Base-by-base conservation (phyloP, 2,329 filamentous ascomycete genomes). In the Byssothecium circinans region DNA sequence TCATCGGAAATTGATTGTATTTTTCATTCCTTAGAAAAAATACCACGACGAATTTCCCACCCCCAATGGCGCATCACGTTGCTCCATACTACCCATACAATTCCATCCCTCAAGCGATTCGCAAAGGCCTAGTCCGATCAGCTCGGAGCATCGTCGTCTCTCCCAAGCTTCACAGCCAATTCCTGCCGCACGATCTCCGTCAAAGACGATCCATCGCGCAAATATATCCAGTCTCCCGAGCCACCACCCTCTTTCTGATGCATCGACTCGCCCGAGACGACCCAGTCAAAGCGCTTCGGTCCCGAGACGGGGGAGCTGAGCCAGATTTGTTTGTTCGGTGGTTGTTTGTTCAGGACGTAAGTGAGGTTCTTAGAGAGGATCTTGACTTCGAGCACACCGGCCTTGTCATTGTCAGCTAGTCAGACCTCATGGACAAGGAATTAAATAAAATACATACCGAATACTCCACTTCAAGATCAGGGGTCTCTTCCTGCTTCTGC, bases 271-370 rank as follows among this genome's bases (percentile, higher is more conserved):
- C 85, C 84, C 38, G 77, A 61, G 41, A 91, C 70, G 45, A 95
- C 87, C 82, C 89, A 99, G 72, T 97, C 91, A 75, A 87, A 99
- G 49, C 92, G 86, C 75, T 96, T 96, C 12, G 94, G 94, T 0
- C 94, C 94, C 5, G 89, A 91, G 44, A 90, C 78, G 3, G 94
- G 94, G 35, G 90, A 95, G 30, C 89, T 94, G 37, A 97, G 83
- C 94, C 94, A 99, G 67, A 99, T 96, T 64, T 86, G 94, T 78
- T 91, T 94, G 79, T 96, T 97, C 17, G 92, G 91, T 0, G 94
- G 94, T 72, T 99, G 94, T 74, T 99, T 99, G 82, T 99, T 99
- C 75, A 99, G 81, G 50, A 99, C 89, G 68, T 95, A 99, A 23
- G 84, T 92, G 53, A 61, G 48, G 53, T 91, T 91, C 41, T 83